Base-by-base conservation (phyloP, 495 filamentous ascomycete species). In the Endocarpon pusillum region DNA sequence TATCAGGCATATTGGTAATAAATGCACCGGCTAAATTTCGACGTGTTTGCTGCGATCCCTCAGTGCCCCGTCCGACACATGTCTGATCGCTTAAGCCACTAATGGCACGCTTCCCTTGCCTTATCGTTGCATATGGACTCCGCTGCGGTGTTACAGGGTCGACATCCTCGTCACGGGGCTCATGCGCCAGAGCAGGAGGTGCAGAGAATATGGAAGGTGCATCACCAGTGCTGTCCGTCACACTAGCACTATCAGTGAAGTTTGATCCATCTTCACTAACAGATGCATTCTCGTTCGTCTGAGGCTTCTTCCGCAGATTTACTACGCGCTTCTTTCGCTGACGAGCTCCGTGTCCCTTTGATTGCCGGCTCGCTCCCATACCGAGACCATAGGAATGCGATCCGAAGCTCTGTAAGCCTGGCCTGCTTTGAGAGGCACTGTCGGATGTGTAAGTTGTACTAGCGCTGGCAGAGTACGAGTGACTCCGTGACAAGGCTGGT, bases 301-400 rank as follows among this genome's bases (percentile, higher is more conserved):
- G 42, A 48, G 66, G 73, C 24, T 67, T 65, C 38, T 68, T 71
- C 4, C 86, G 77, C 27, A 97, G 56, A 49, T 96, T 85, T 38
- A 97, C 83, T 19, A 97, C 81, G n/a, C 89, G 71, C 39, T 73
- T 85, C 68, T 93, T 96, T 52, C 83, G 79, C 50, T 78, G 86
- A 20, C 81, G 68, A 19, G 69, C 68, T n/a, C 69, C 55, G 25
- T 62, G 61, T 18, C 66, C 55, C 49, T 80, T 76, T 5, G 73
- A 67, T 43, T 78, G 69, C 22, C 72, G 64, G 21, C 68, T 68
- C 10, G 71, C 61, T 1, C 74, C 77, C 23, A 81, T 58, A 15
- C 63, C 69, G 25, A 86, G 57, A 1, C 78, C 76, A 22, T 74
- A 47, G 57, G 53, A 47, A n/a, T n/a, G n/a, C n/a, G n/a, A n/a